Conservation (phyloP, 495 filamentous ascomycete genomes). For the Umbilicaria muhlenbergii region DNA sequence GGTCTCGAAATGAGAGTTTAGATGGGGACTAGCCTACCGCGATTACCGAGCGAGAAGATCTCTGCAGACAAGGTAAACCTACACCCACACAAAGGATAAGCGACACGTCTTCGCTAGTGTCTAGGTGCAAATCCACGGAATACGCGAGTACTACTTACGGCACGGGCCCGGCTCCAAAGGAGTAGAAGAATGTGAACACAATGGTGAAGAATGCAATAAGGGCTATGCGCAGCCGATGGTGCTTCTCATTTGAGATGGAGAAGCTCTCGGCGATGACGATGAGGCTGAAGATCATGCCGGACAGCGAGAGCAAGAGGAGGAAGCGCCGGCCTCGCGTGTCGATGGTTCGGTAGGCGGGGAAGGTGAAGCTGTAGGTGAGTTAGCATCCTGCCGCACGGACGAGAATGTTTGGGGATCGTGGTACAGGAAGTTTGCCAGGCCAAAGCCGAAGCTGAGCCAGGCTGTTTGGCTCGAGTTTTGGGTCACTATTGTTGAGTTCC, state of each 20-base stretch:
- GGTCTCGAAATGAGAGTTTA: too few species aligned
- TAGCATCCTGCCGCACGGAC: too few species aligned
- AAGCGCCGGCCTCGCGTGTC: slow-evolving; percentile 15
- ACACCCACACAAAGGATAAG: too few species aligned
- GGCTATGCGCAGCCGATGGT: background rate
- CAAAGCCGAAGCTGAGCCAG: slow-evolving; percentile 11
- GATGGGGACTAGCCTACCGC: too few species aligned
- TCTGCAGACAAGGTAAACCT: too few species aligned
- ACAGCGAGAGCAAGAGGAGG: slow-evolving; percentile 16
- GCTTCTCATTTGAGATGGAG: background rate
- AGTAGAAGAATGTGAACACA: too few species aligned
- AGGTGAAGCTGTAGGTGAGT: slow-evolving; percentile 9
- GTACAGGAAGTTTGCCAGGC: slow-evolving; percentile 16
- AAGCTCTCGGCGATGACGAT: slow-evolving; percentile 10
- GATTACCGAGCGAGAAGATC: too few species aligned
- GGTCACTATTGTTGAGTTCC: background rate
- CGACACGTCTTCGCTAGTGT: too few species aligned
- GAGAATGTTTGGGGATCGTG: too few species aligned
- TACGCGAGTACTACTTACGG: too few species aligned
- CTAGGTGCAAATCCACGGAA: too few species aligned
- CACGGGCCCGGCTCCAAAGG: too few species aligned
- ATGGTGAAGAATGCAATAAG: slow-evolving; percentile 3
- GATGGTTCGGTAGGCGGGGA: slow-evolving; percentile 14
- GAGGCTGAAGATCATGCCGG: slow-evolving; percentile 13
- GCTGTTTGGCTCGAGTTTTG: background rate